phyloP scores from a whole-genome alignment of 1,284 basidiomycete genomes.

The Cryptococcus floricola region DNA sequence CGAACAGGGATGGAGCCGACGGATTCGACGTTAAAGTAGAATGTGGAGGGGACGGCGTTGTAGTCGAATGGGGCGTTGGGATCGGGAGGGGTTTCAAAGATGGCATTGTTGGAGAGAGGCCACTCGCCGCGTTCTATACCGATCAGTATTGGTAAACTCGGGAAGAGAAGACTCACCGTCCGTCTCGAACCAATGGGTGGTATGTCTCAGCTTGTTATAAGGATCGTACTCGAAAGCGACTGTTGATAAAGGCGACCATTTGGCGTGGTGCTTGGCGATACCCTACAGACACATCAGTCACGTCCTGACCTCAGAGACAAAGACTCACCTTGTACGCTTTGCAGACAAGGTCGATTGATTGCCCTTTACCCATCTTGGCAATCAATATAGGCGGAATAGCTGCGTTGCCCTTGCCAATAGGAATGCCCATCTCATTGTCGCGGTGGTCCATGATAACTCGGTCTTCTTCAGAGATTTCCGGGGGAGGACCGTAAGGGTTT shows the following conservation, averaged over 20 bases:
- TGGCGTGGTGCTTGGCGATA: conserved; percentile 96
- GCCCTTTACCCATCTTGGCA: conserved; percentile 88
- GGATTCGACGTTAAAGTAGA: conserved; percentile 88
- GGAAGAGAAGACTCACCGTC: conserved; percentile 50
- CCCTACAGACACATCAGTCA: conserved; percentile 57
- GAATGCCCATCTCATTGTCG: conserved; percentile 72
- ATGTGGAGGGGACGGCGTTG: conserved; percentile 76
- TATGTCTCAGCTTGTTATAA: conserved; percentile 93
- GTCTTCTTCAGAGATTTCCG: conserved; percentile 40
- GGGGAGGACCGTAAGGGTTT: conserved; percentile 37
- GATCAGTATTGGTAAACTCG: not conserved
- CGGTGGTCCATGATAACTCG: conserved; percentile 55
- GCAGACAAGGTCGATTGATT: conserved; percentile 82
- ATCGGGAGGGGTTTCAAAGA: conserved; percentile 72
- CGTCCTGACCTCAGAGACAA: not conserved
- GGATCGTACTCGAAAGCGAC: conserved; percentile 98
- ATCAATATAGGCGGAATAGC: conserved; percentile 70
- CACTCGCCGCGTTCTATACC: conserved; percentile 62
- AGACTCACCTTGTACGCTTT: conserved; percentile 80
- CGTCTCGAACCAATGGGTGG: conserved; percentile 90
- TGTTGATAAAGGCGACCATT: conserved; percentile 96
- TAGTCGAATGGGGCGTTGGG: conserved; percentile 82
- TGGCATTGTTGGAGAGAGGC: conserved; percentile 74
- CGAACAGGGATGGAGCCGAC: conserved; percentile 83
- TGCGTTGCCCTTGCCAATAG: conserved; percentile 76